Evolutionary conservation across 2,329 filamentous ascomycete genomes (phyloP).

Genomic region (Leptographium radiaticola): DNA sequence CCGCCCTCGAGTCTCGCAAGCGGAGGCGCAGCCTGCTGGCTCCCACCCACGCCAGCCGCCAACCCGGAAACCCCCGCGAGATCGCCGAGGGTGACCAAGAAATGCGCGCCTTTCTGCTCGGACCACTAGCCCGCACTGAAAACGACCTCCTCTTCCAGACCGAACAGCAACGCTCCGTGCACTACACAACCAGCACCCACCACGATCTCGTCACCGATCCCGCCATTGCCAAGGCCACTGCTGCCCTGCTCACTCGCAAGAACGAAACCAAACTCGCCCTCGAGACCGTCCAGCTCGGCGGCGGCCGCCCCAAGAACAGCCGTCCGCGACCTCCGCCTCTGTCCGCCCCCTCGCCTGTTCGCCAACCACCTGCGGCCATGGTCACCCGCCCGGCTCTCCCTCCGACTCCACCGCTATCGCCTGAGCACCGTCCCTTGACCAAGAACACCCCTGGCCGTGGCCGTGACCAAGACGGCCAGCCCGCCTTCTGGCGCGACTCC

Average conservation of each 20-base stretch:
- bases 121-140: conserved; percentile 8
- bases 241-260: not conserved
- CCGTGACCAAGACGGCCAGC: not conserved
- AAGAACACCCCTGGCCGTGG: not conserved
- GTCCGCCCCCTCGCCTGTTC: not conserved
- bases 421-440: not conserved
- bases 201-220: not conserved
- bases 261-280: not conserved
- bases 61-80: not conserved
- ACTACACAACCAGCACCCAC: not conserved
- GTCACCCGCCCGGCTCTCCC: not conserved
- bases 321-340: not conserved
- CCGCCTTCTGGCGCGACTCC: not conserved
- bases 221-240: not conserved
- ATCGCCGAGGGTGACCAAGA: conserved; percentile 8
- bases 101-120: conserved; percentile 5
- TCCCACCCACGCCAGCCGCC: not conserved
- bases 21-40: not conserved
- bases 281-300: not conserved
- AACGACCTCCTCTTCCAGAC: conserved; percentile 7
- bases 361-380: not conserved
- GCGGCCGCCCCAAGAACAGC: not conserved
- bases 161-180: not conserved
- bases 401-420: conserved; percentile 8
- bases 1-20: not conserved